Evolutionary conservation across 2,329 filamentous ascomycete genomes (phyloP).

Genomic region (Pseudohalonectria lignicola): DNA sequence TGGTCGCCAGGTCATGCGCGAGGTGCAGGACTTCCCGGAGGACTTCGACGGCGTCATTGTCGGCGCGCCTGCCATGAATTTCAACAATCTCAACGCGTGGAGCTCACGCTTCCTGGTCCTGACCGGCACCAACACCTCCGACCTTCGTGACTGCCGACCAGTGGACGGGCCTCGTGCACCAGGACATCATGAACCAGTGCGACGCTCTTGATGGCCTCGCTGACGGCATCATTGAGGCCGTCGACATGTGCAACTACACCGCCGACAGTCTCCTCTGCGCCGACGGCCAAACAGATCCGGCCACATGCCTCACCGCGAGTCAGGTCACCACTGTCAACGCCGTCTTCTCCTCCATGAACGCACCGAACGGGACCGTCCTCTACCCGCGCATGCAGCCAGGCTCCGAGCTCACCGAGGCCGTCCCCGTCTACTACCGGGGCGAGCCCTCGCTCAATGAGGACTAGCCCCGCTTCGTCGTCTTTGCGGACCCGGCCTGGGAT

Average conservation of each 20-base stretch:
- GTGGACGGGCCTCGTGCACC: constrained; percentile 16
- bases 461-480: constrained; percentile 37
- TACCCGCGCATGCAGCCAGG: constrained; percentile 40
- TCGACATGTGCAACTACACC: constrained; percentile 4
- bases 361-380: constrained; percentile 28
- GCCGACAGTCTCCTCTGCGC: constrained; percentile 3
- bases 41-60: constrained; percentile 49
- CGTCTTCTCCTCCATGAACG: constrained; percentile 5
- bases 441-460: constrained; percentile 13
- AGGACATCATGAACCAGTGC: constrained; percentile 6
- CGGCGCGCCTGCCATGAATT: constrained; percentile 28
- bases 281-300: constrained; percentile 9
- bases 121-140: constrained; percentile 16
- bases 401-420: constrained; percentile 28
- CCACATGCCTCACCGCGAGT: constrained; percentile 4
- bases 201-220: constrained; percentile 6
- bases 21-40: constrained; percentile 38
- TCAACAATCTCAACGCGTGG: constrained; percentile 20
- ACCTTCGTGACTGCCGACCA: constrained; percentile 21
- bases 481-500: constrained; percentile 30
- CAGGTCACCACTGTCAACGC: constrained; percentile 4
- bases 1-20: constrained; percentile 45
- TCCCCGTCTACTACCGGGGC: constrained; percentile 25
- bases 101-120: constrained; percentile 31
- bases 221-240: constrained; percentile 6